Evolutionary conservation across 2,329 filamentous ascomycete genomes (phyloP).

Genomic region (Trichoderma asperellum): DNA sequence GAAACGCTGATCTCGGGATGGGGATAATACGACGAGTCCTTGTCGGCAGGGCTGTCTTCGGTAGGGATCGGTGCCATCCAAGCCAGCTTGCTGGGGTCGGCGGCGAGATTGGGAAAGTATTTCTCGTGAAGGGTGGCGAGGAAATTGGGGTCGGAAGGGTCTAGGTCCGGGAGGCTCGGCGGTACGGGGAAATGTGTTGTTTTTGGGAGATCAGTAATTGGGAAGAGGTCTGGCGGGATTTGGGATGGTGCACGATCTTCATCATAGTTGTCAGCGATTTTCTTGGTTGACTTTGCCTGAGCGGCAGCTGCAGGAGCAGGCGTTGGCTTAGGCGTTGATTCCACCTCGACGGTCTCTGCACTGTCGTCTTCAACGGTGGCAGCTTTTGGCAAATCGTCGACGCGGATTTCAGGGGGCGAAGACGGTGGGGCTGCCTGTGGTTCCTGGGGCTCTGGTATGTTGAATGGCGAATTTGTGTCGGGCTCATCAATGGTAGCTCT

Average conservation of each 20-base stretch:
- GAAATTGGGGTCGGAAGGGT: slow-evolving; percentile 82
- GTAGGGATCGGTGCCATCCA: slow-evolving; percentile 84
- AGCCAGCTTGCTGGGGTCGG: slow-evolving; percentile 81
- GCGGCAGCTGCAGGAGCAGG: not conserved
- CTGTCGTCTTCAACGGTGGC: slow-evolving; percentile 30
- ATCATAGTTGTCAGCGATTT: slow-evolving; percentile 42
- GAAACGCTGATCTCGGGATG: slow-evolving; percentile 72
- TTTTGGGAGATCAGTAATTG: slow-evolving; percentile 46
- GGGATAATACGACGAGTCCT: slow-evolving; percentile 80
- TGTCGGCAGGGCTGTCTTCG: slow-evolving; percentile 65
- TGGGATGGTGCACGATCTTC: slow-evolving; percentile 49
- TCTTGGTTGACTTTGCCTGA: slow-evolving; percentile 33
- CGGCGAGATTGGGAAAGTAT: slow-evolving; percentile 87
- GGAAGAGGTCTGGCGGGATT: slow-evolving; percentile 49
- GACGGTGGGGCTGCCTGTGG: not conserved
- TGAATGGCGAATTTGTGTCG: slow-evolving; percentile 50
- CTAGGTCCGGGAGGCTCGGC: slow-evolving; percentile 68
- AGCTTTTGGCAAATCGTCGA: slow-evolving; percentile 40
- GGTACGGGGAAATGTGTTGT: slow-evolving; percentile 66
- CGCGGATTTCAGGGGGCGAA: slow-evolving; percentile 40
- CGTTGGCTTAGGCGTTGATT: slow-evolving; percentile 18
- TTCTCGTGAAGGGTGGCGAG: slow-evolving; percentile 83
- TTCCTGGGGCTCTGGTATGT: slow-evolving; percentile 37
- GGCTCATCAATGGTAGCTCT: slow-evolving; percentile 75
- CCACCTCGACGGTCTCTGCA: slow-evolving; percentile 2